Evolutionary conservation across 2,329 filamentous ascomycete genomes (phyloP).

Genomic region (Zarea fungicola): DNA sequence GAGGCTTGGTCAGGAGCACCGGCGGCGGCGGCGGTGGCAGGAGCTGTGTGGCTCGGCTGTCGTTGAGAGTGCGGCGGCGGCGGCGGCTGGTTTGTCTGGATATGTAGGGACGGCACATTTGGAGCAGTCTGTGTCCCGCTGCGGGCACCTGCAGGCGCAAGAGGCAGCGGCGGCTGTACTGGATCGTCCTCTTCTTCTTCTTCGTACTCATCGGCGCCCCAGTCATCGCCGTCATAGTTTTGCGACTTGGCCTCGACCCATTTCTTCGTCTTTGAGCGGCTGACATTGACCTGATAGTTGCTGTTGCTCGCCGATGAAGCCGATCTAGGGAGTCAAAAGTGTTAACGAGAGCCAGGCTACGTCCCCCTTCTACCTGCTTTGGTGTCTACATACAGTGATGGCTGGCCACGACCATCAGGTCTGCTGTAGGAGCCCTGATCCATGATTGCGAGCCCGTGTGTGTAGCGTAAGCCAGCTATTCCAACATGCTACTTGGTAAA

Average conservation of each 20-base stretch:
- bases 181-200: constrained; percentile 45
- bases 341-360: background rate
- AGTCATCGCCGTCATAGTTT: constrained; percentile 89
- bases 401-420: constrained; percentile 12
- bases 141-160: background rate
- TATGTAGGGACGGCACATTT: constrained; percentile 19
- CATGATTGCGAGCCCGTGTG: background rate
- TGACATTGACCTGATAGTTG: constrained; percentile 76
- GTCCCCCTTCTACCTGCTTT: background rate
- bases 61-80: background rate
- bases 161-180: constrained; percentile 25
- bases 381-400: constrained; percentile 6
- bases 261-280: constrained; percentile 84
- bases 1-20: background rate
- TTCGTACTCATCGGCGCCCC: constrained; percentile 70
- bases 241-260: constrained; percentile 87
- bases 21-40: background rate
- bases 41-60: constrained; percentile 1
- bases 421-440: constrained; percentile 14
- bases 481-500: background rate
- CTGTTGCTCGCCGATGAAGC: constrained; percentile 16
- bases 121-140: background rate
- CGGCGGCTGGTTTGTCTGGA: constrained; percentile 20
- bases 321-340: background rate
- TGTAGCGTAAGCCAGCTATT: background rate